Conservation (phyloP, 495 filamentous ascomycete genomes). For the Penicillium odoratum region DNA sequence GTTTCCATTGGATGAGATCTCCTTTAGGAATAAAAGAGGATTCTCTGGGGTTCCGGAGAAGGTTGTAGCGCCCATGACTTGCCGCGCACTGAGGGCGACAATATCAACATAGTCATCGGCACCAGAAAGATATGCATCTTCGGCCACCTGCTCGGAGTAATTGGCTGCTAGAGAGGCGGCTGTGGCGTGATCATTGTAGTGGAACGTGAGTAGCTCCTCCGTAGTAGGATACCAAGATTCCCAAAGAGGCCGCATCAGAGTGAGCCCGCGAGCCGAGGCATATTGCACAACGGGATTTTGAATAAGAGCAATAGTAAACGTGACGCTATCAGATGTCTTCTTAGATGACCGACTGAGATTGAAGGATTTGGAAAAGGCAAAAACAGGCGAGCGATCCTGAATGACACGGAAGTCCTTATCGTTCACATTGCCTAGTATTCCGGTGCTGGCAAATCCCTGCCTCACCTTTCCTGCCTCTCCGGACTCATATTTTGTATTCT, state of each 20-base stretch:
- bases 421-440: conserved; percentile 63
- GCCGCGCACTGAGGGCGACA: conserved; percentile 82
- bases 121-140: conserved; percentile 65
- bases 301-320: conserved; percentile 81
- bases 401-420: conserved; percentile 68
- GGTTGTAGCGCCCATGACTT: conserved; percentile 85
- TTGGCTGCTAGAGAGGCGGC: conserved; percentile 65
- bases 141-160: conserved; percentile 75
- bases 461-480: conserved; percentile 70
- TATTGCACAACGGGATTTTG: conserved; percentile 87
- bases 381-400: conserved; percentile 83
- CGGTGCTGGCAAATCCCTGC: conserved; percentile 69
- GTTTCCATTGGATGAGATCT: conserved; percentile 94
- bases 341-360: conserved; percentile 34
- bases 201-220: conserved; percentile 67
- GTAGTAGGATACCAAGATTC: conserved; percentile 65
- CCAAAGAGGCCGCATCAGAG: conserved; percentile 86
- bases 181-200: conserved; percentile 70
- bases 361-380: conserved; percentile 88
- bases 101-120: conserved; percentile 68
- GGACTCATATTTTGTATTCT: conserved; percentile 64
- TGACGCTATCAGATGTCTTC: conserved; percentile 50
- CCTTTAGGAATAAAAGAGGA: conserved; percentile 88
- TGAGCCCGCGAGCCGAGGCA: conserved; percentile 77
- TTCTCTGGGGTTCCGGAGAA: conserved; percentile 85